These are phyloP conservation scores for Myxozyma geophila DNA, from an alignment of 805 yeast species.

Conservation along the genomic window DNA sequence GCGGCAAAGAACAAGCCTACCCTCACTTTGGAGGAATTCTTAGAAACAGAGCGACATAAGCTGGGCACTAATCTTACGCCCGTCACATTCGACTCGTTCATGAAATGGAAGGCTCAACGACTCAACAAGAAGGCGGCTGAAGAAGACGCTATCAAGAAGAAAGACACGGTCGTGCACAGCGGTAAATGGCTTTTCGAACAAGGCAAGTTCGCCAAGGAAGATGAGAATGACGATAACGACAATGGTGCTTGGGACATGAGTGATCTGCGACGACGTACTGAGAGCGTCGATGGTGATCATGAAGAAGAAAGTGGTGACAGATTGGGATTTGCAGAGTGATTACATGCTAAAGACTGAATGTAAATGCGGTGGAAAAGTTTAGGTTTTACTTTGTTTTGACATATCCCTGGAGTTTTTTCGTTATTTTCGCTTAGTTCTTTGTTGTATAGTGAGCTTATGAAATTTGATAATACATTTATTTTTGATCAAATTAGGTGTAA, in stretches of 20 bases:
- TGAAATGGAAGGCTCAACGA: conserved; percentile 80
- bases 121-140: conserved; percentile 56
- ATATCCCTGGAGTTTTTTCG: conserved; percentile 1
- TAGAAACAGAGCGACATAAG: conserved; percentile 88
- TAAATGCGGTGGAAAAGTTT: conserved; percentile 1
- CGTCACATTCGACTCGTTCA: conserved; percentile 78
- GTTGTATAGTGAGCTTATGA: not conserved
- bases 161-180: conserved; percentile 38
- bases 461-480: not conserved
- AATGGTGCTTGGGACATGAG: conserved; percentile 46
- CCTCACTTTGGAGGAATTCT: conserved; percentile 92
- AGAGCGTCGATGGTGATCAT: conserved; percentile 33
- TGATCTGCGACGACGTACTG: conserved; percentile 46
- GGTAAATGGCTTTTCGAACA: conserved; percentile 45
- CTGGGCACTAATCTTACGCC: conserved; percentile 80
- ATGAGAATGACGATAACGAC: conserved; percentile 41
- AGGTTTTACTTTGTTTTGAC: not conserved
- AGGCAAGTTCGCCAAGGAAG: conserved; percentile 46
- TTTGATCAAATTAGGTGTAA: not conserved
- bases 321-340: not conserved
- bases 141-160: conserved; percentile 53
- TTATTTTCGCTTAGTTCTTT: not conserved
- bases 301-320: conserved; percentile 22
- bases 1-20: conserved; percentile 84
- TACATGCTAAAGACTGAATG: not conserved